Evolutionary conservation across 1,139 yeast genomes (phyloP).

Genomic region (Diutina mesorugosa): DNA sequence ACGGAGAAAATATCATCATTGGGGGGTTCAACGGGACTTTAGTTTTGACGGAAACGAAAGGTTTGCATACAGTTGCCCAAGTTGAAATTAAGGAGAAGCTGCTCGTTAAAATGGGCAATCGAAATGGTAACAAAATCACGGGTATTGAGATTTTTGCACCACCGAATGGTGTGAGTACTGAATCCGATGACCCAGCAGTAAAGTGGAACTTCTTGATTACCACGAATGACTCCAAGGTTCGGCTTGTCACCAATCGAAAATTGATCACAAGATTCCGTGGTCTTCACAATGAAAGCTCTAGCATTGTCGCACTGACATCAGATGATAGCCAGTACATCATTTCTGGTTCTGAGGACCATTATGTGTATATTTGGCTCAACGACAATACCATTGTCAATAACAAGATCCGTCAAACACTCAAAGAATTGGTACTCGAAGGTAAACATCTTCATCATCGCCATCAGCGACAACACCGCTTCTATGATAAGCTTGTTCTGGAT

Average conservation of each 20-base stretch:
- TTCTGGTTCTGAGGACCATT: conserved; percentile 57
- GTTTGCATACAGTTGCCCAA: conserved; percentile 39
- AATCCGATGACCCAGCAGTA: conserved; percentile 1
- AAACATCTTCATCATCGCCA: conserved; percentile 15
- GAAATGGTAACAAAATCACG: conserved; percentile 26
- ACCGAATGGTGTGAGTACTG: conserved; percentile 7
- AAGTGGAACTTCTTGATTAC: conserved; percentile 40
- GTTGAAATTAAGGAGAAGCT: conserved; percentile 35
- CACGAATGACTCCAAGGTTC: conserved; percentile 69
- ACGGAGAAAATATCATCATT: conserved; percentile 50
- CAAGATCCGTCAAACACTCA: conserved; percentile 19
- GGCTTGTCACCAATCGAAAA: conserved; percentile 49
- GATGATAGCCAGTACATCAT: conserved; percentile 41
- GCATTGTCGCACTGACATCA: conserved; percentile 53
- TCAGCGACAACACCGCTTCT: conserved; percentile 22
- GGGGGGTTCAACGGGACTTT: conserved; percentile 80
- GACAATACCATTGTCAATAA: conserved; percentile 28
- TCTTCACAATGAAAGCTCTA: conserved; percentile 53
- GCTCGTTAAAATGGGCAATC: conserved; percentile 15
- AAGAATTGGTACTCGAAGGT: conserved; percentile 24
- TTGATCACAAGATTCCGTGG: conserved; percentile 68
- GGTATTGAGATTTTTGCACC: conserved; percentile 20
- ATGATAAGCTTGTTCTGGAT: conserved; percentile 16
- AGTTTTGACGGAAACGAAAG: conserved; percentile 50
- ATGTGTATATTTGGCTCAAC: conserved; percentile 61